Evolutionary conservation across 805 yeast species (phyloP).

Genomic region (Cyberlindnera amylophila): DNA sequence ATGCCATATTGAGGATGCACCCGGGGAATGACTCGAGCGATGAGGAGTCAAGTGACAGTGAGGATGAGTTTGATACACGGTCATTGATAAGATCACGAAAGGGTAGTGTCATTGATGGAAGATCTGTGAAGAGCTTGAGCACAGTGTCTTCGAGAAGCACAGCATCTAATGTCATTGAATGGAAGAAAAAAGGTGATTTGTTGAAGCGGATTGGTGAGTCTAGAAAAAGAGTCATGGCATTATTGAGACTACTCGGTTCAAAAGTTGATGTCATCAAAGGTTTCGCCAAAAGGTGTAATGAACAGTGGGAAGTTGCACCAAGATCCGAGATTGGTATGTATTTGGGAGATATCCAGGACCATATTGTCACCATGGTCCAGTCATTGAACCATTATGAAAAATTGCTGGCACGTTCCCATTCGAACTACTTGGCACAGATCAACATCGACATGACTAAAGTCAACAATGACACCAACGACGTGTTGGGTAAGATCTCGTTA

Average conservation of each 20-base stretch:
- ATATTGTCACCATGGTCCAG: constrained; percentile 95
- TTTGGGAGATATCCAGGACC: constrained; percentile 96
- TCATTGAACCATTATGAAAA: constrained; percentile 93
- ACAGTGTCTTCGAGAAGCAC: constrained; percentile 32
- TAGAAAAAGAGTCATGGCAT: constrained; percentile 89
- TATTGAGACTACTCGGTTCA: constrained; percentile 76
- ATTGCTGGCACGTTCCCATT: constrained; percentile 88
- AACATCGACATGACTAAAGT: constrained; percentile 97
- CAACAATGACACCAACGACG: constrained; percentile 95
- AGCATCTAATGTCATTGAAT: constrained; percentile 48
- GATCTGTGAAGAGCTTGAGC: constrained; percentile 25
- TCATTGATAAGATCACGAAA: constrained; percentile 22
- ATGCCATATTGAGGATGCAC: constrained; percentile 84
- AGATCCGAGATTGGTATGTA: constrained; percentile 89
- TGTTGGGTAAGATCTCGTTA: constrained; percentile 86
- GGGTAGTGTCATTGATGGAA: constrained; percentile 17
- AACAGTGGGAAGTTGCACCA: constrained; percentile 76
- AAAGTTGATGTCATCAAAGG: constrained; percentile 98
- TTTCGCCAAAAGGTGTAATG: constrained; percentile 85
- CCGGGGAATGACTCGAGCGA: constrained; percentile 43
- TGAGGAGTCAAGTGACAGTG: constrained; percentile 21
- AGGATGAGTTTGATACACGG: constrained; percentile 33
- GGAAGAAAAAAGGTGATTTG: constrained; percentile 95
- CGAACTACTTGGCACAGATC: constrained; percentile 93
- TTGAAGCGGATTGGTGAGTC: constrained; percentile 92